Evolutionary conservation across 352 stramenopile species (phyloP), one percentile per base, ranked within the genome.

Genomic region (Phytophthora brassicae): DNA sequence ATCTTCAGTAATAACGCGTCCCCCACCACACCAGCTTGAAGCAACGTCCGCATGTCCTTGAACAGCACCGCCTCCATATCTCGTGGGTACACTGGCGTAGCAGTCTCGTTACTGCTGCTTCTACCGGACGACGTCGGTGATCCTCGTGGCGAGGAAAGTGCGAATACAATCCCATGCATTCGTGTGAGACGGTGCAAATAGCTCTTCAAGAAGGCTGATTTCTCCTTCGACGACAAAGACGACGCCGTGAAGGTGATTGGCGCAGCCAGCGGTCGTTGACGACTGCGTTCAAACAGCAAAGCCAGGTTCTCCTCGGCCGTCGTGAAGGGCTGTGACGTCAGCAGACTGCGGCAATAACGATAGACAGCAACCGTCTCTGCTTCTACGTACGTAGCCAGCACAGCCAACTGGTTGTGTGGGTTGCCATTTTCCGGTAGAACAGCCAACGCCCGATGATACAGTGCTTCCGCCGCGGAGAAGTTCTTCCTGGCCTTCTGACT

Each of bases 291-390:
- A 68, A 96, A 97, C 6, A 97, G 72, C 60, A 96, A 50, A 48
- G 79, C 86, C 6, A 97, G 68, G 58, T 97, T 97, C 47, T 96
- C 89, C 49, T 93, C 82, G 0, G 89, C 89, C 0, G 89, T 97
- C 19, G 79, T 74, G 59, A 97, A 97, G 16, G 90, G 90, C 66
- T 90, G 79, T 14, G 77, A 67, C 36, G 91, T 90, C 36, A 97
- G 60, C 38, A 97, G 63, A 64, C 82, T 94, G 55, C 89, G 83
- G 58, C 86, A 96, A 70, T 97, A 97, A 19, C 88, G 81, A 51
- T 97, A 97, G 22, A 97, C 87, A 0, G 90, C 89, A 22, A 96
- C 88, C 4, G 86, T 95, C 74, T 97, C 90, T 4, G 89, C 85
- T 28, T 96, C 89, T 8, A 92, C 86, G 47, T 95, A 95, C 16